Percentiles rank a stretch among this genome's conserved stretches.
These are phyloP conservation scores for Hypsizygus marmoreus DNA, from an alignment of 768 basidiomycete species.

Conservation along the genomic window DNA sequence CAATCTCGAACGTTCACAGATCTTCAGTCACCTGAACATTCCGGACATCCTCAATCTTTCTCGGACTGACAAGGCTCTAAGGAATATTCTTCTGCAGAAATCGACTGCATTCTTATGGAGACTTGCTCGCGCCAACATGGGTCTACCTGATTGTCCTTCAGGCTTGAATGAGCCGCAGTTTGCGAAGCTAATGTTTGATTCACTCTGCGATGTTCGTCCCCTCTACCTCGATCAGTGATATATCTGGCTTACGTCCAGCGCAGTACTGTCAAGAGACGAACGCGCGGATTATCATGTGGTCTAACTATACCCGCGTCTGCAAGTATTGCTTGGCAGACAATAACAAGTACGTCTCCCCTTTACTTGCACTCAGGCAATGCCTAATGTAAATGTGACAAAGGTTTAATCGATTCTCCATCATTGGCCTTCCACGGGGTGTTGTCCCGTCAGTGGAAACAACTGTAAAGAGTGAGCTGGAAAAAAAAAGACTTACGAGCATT, in stretches of 20 bases:
- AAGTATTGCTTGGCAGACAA: slow-evolving; percentile 8
- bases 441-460: no score
- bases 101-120: slow-evolving; percentile 10
- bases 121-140: slow-evolving; percentile 8
- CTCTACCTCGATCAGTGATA: no score
- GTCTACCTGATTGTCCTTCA: slow-evolving; percentile 11
- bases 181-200: slow-evolving; percentile 1
- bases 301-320: slow-evolving; percentile 11
- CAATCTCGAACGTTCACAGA: no score
- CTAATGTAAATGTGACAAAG: background rate
- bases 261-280: slow-evolving; percentile 6
- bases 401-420: no score
- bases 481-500: no score
- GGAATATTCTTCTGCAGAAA: slow-evolving; percentile 22
- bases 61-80: slow-evolving; percentile 35
- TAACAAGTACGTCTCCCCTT: background rate
- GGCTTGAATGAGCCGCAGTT: slow-evolving; percentile 12
- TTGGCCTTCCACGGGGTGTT: no score
- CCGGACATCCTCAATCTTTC: slow-evolving; percentile 41
- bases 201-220: slow-evolving; percentile 9
- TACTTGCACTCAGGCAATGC: background rate
- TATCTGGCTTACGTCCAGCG: background rate
- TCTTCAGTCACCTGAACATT: slow-evolving; percentile 35
- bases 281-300: slow-evolving; percentile 12
- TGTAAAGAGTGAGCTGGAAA: no score